These are phyloP conservation scores for Cercospora canescens DNA, from an alignment of 2,329 filamentous ascomycete species.

Conservation along the genomic window DNA sequence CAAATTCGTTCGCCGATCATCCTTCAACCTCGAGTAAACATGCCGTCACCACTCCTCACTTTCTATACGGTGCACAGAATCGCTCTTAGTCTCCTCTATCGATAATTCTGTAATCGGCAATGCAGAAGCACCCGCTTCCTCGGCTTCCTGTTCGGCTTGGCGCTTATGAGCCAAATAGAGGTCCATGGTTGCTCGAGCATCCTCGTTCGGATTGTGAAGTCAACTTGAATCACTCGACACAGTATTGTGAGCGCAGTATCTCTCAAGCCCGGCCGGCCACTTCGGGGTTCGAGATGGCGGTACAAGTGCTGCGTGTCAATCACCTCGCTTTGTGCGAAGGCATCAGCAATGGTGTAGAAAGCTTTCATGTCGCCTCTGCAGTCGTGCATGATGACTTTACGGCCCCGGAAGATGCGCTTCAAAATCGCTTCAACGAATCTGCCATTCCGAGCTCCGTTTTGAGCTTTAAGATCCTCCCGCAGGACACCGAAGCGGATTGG, in stretches of 20 bases:
- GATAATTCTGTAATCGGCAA: neutral
- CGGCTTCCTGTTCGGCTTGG: neutral
- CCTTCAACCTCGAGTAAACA: neutral
- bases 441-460: neutral
- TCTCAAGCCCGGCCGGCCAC: neutral
- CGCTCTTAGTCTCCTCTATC: neutral
- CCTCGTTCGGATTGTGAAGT: slow-evolving; percentile 14
- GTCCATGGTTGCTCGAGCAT: slow-evolving; percentile 19
- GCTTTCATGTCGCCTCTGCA: neutral
- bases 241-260: neutral
- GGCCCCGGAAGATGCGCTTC: neutral
- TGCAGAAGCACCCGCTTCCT: neutral
- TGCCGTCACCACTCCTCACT: neutral
- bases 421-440: neutral
- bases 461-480: neutral
- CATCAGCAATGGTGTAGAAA: neutral
- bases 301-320: neutral
- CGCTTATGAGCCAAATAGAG: slow-evolving; percentile 5
- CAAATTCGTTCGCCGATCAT: neutral
- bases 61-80: neutral
- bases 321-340: neutral
- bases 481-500: neutral
- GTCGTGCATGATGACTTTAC: neutral
- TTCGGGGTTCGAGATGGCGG: neutral
- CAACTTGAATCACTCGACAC: slow-evolving; percentile 7